These are phyloP conservation scores for Litsea cubeba DNA, from an alignment of 164 flowering plant genomes.

Conservation along the genomic window DNA sequence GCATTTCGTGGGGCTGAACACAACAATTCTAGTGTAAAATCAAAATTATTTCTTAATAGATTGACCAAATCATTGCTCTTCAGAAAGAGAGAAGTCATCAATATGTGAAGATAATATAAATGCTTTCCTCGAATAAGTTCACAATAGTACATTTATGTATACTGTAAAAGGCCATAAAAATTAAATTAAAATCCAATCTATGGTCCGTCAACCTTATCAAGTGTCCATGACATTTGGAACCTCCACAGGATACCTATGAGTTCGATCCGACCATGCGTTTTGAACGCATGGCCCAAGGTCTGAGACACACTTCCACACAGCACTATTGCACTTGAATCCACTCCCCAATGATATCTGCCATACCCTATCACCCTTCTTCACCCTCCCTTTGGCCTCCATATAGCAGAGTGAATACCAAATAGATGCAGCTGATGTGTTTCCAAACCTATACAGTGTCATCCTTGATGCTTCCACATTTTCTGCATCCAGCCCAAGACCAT, in stretches of 20 bases:
- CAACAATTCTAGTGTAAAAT: too few species aligned
- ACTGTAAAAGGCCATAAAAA: too few species aligned
- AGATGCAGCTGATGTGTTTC: slow-evolving; percentile 14
- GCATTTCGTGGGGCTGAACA: too few species aligned
- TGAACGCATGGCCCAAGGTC: neutral
- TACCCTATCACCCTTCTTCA: slow-evolving; percentile 17
- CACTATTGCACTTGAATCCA: slow-evolving; percentile 21
- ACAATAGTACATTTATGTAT: too few species aligned
- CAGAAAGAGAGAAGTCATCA: too few species aligned
- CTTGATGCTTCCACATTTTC: slow-evolving; percentile 15
- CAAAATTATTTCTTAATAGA: too few species aligned
- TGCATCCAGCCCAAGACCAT: slow-evolving; percentile 7
- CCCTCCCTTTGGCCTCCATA: slow-evolving; percentile 17
- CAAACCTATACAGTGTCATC: slow-evolving; percentile 21
- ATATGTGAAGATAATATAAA: too few species aligned
- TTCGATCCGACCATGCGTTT: slow-evolving; percentile 14
- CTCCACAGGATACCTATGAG: slow-evolving; percentile 13
- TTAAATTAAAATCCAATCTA: too few species aligned
- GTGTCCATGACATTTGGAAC: slow-evolving; percentile 3
- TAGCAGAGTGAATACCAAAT: slow-evolving; percentile 16
- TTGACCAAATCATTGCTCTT: too few species aligned
- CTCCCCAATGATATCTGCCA: slow-evolving; percentile 19
- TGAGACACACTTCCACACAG: slow-evolving; percentile 15
- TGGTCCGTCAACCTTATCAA: neutral
- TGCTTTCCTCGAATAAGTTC: too few species aligned